Evolutionary conservation across 2,329 filamentous ascomycete species (phyloP), one percentile per base, ranked within the genome.

Genomic region (Xylaria arbuscula): DNA sequence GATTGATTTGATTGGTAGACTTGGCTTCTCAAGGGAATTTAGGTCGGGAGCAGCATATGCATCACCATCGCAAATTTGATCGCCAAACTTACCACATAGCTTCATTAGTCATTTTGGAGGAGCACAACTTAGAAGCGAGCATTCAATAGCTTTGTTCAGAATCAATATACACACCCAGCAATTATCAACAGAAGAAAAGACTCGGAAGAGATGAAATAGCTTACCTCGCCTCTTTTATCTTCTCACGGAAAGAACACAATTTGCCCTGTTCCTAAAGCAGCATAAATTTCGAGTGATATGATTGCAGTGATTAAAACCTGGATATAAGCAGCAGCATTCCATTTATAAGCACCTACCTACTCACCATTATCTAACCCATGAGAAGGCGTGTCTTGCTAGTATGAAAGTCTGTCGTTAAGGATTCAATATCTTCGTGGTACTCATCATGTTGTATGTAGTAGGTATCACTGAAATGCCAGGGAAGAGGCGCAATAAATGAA

Each of bases 1-100:
- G 34, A 65, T 53, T 70, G 59, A 22, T 45, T 67, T 57, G 60
- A 53, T 34, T 42, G 28, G 38, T 63, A 19, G 38, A 42, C 60
- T 57, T 13, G 34, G 24, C 50, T 40, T 45, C 40, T 13, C 51
- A n/a, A 47, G 63, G 38, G 19, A 64, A 55, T 45, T 45, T n/a
- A 61, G 56, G 47, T 48, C 42, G 50, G 28, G 42, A 40, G 45
- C 19, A 2, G 19, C 48, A 58, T 62, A 54, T 32, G 19, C 50
- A 54, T 22, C 17, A 24, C 34, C 42, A 56, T 54, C 40, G 40
- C 55, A 42, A 50, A 11, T 24, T n/a, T 50, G 47, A 34, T 57
- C 19, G 51, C 40, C 36, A 60, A 38, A 7, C 22, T 42, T 32
- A 53, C 58, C 22, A 48, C 36, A 45, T 53, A 22, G 40, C 47